Conservation (phyloP, 2,329 filamentous ascomycete genomes). For the Clarireedia sp. region DNA sequence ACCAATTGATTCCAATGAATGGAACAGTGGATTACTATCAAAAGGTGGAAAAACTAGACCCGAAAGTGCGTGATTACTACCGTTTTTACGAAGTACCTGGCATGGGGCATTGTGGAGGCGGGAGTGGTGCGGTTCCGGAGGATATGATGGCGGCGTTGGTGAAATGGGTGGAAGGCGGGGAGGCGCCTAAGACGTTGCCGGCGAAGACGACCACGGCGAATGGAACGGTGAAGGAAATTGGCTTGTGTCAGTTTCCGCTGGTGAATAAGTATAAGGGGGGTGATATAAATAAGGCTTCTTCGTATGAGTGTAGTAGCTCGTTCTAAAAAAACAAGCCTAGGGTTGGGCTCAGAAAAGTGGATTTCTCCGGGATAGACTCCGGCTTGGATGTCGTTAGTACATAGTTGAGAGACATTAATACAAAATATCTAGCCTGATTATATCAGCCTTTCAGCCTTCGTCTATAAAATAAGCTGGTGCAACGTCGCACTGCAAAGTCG, state of each 20-base stretch:
- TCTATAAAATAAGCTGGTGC: too few relatives aligned
- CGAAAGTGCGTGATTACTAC: slow-evolving; percentile 26
- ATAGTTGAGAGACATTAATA: too few relatives aligned
- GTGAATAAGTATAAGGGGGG: background rate
- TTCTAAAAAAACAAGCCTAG: background rate
- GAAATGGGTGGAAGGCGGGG: slow-evolving; percentile 29
- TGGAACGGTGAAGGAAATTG: background rate
- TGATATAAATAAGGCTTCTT: background rate
- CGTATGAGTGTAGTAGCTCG: background rate
- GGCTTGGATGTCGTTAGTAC: too few relatives aligned
- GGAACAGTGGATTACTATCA: slow-evolving; percentile 23
- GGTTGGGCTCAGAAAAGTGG: too few relatives aligned
- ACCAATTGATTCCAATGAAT: slow-evolving; percentile 8
- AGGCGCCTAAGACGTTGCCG: slow-evolving; percentile 20
- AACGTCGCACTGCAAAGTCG: too few relatives aligned
- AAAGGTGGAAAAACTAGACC: slow-evolving; percentile 11
- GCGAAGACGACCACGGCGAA: background rate
- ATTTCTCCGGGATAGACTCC: too few relatives aligned
- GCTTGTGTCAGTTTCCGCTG: background rate
- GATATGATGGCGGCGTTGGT: slow-evolving; percentile 21
- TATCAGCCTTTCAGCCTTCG: too few relatives aligned
- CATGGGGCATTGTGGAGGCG: slow-evolving; percentile 28
- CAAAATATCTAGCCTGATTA: too few relatives aligned
- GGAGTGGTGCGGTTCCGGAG: slow-evolving; percentile 20
- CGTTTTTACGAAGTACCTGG: slow-evolving; percentile 29